Conservation (phyloP, 73 alveolate genomes). For the Breviolum minutum region DNA sequence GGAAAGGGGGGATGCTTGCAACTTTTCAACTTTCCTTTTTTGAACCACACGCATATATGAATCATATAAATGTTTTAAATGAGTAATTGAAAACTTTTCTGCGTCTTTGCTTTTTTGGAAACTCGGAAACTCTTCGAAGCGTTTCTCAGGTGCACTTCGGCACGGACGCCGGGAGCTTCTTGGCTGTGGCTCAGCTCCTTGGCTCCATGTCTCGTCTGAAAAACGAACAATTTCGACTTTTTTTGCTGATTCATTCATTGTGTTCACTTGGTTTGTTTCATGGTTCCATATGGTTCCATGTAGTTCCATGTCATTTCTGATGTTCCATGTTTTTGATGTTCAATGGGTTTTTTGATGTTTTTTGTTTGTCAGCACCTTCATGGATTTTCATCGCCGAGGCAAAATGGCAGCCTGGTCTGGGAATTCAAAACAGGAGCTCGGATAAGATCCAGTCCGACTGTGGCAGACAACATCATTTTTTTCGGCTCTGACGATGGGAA, state of each 20-base stretch:
- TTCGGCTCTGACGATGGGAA: slow-evolving; percentile 44
- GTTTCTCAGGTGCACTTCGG: slow-evolving; percentile 76
- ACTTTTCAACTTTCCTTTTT: too few relatives aligned
- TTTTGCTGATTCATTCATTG: too few relatives aligned
- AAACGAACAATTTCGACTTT: too few relatives aligned
- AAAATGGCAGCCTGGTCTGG: slow-evolving; percentile 9
- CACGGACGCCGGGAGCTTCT: slow-evolving; percentile 30
- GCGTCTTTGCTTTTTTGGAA: too few relatives aligned
- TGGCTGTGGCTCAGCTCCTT: slow-evolving; percentile 6
- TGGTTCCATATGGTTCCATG: not conserved
- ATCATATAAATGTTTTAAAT: too few relatives aligned
- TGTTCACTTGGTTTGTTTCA: too few relatives aligned
- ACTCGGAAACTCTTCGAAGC: too few relatives aligned
- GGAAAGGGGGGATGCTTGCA: too few relatives aligned
- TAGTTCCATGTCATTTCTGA: not conserved
- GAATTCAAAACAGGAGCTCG: slow-evolving; percentile 4
- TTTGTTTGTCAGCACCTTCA: too few relatives aligned
- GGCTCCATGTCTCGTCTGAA: not conserved
- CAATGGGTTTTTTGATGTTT: too few relatives aligned
- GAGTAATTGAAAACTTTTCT: too few relatives aligned
- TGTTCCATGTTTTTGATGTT: not conserved
- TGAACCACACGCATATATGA: too few relatives aligned
- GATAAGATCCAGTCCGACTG: not conserved
- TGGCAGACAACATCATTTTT: slow-evolving; percentile 21
- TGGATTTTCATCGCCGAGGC: not conserved